A percentile compares a stretch with the other conserved stretches of the same genome.
Conservation (phyloP, 257 asterid genomes). For the Solanum appendiculatum region DNA sequence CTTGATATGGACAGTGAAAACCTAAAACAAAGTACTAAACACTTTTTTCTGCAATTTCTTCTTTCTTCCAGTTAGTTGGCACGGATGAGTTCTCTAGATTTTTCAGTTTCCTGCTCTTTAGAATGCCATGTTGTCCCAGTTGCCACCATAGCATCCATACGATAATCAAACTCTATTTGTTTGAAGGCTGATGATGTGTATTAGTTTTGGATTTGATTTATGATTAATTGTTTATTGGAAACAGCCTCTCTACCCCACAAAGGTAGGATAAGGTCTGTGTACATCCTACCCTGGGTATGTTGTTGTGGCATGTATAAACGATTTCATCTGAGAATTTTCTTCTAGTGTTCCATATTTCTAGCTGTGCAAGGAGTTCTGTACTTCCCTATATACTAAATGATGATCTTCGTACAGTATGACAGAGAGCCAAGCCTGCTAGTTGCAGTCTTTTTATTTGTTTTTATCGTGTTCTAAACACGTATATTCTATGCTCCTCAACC, state of each 20-base stretch:
- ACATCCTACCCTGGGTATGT: background rate
- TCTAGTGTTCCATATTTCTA: background rate
- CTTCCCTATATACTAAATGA: background rate
- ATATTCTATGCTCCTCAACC: background rate
- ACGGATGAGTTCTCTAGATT: background rate
- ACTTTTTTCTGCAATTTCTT: background rate
- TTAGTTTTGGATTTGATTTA: background rate
- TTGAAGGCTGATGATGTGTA: background rate
- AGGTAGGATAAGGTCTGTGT: background rate
- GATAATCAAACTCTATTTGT: background rate
- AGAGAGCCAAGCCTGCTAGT: background rate
- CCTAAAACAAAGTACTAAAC: background rate
- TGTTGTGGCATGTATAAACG: background rate
- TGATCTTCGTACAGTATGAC: background rate
- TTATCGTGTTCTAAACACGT: background rate
- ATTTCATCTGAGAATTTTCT: background rate
- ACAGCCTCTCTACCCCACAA: background rate
- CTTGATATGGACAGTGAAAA: background rate
- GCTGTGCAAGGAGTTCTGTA: background rate
- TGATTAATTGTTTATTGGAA: background rate
- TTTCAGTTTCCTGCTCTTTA: background rate
- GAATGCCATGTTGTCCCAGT: background rate
- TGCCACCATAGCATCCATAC: background rate
- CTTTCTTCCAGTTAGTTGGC: background rate
- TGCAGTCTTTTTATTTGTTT: background rate